Conservation (phyloP, 768 basidiomycete species). For the Leccinum olivaceopallidum region DNA sequence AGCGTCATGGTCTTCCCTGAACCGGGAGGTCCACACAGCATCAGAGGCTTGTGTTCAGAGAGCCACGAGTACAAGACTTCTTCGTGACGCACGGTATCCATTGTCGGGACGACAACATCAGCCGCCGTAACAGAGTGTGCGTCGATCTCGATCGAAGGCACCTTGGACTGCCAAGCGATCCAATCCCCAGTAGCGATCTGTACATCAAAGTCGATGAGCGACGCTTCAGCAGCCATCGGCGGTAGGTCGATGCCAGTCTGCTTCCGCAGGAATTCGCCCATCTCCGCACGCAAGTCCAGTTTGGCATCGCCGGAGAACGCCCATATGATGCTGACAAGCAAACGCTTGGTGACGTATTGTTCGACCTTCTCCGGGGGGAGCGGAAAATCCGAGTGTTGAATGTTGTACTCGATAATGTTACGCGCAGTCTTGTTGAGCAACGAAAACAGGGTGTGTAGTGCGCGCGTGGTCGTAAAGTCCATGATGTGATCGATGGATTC, state of each 20-base stretch:
- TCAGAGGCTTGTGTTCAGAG: constrained; percentile 96
- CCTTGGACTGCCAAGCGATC: constrained; percentile 88
- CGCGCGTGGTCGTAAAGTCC: constrained; percentile 93
- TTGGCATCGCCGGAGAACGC: constrained; percentile 98
- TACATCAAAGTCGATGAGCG: constrained; percentile 95
- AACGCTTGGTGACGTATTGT: constrained; percentile 86
- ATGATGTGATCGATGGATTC: constrained; percentile 95
- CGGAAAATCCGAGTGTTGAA: constrained; percentile 94
- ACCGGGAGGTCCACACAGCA: constrained; percentile 99
- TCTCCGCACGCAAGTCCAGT: constrained; percentile 80
- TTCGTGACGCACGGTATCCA: constrained; percentile 98
- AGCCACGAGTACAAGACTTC: constrained; percentile 99
- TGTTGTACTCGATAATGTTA: constrained; percentile 92
- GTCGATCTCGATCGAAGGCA: constrained; percentile 95
- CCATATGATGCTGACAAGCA: constrained; percentile 94
- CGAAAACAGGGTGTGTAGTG: constrained; percentile 95
- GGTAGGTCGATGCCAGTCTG: constrained; percentile 92
- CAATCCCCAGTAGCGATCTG: constrained; percentile 84
- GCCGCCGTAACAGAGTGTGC: constrained; percentile 94
- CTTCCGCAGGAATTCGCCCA: constrained; percentile 84
- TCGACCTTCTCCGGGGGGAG: constrained; percentile 81
- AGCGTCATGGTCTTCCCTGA: constrained; percentile 99
- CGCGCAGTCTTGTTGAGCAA: constrained; percentile 95
- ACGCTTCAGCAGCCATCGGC: constrained; percentile 67
- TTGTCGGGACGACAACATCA: constrained; percentile 96